A percentile compares a stretch with the other conserved stretches of the same genome.
Conservation (phyloP, 768 basidiomycete species). For the Tylopilus rubrobrunneus region DNA sequence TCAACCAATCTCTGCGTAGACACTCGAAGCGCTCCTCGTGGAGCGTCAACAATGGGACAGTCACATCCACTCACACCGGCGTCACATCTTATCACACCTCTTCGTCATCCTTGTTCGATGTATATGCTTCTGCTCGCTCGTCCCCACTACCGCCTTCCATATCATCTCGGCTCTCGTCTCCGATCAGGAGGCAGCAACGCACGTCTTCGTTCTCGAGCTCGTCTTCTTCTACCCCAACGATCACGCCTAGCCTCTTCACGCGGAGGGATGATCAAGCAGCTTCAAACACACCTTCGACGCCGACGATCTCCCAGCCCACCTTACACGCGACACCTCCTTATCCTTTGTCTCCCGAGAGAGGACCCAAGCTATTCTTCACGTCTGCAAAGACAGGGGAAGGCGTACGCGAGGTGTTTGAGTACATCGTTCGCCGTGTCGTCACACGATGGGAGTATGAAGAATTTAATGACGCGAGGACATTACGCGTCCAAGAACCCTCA, state of each 20-base stretch:
- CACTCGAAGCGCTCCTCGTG: conserved; percentile 45
- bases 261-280: conserved; percentile 23
- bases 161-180: conserved; percentile 27
- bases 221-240: conserved; percentile 45
- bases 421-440: conserved; percentile 62
- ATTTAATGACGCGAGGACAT: conserved; percentile 41
- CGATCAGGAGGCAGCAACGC: conserved; percentile 29
- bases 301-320: conserved; percentile 6
- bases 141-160: conserved; percentile 45
- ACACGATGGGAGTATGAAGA: conserved; percentile 67
- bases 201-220: conserved; percentile 36
- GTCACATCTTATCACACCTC: conserved; percentile 74
- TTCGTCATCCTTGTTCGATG: conserved; percentile 69
- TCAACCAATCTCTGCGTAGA: conserved; percentile 25
- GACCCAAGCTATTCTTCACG: conserved; percentile 68
- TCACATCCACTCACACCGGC: conserved; percentile 55
- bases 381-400: conserved; percentile 78
- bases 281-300: conserved; percentile 15
- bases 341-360: conserved; percentile 38
- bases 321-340: conserved; percentile 11
- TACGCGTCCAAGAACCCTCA: conserved; percentile 36
- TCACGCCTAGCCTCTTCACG: conserved; percentile 58
- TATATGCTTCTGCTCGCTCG: conserved; percentile 56
- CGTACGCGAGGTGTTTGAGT: conserved; percentile 71
- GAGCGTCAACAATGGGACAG: conserved; percentile 44